These are phyloP conservation scores for Vaccinium darrowii DNA, from an alignment of 148 eudicot genomes.

Conservation along the genomic window DNA sequence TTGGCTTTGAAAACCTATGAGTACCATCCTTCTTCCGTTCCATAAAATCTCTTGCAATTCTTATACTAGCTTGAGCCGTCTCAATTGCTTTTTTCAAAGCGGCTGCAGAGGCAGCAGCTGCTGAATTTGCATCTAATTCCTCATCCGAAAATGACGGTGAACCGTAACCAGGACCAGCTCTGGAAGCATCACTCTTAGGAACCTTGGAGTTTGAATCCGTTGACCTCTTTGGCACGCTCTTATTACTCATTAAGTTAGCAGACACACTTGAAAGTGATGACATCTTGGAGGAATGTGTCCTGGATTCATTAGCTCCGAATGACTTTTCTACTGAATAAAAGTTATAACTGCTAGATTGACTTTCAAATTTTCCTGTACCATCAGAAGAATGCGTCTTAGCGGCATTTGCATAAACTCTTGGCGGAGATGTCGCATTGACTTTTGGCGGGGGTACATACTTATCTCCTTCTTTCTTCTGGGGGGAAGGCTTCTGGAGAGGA, in stretches of 20 bases:
- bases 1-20: slow-evolving; percentile 46
- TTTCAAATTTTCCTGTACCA: slow-evolving; percentile 25
- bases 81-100: slow-evolving; percentile 77
- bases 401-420: slow-evolving; percentile 23
- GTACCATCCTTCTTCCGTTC: slow-evolving; percentile 49
- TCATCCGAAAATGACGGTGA: slow-evolving; percentile 58
- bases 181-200: slow-evolving; percentile 35
- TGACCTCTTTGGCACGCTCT: slow-evolving; percentile 35
- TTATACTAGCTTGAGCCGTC: slow-evolving; percentile 80
- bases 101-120: slow-evolving; percentile 74
- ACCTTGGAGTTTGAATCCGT: slow-evolving; percentile 32
- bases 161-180: slow-evolving; percentile 31
- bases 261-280: slow-evolving; percentile 48
- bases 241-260: slow-evolving; percentile 28
- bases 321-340: slow-evolving; percentile 44
- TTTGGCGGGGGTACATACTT: slow-evolving; percentile 21
- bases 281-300: slow-evolving; percentile 44
- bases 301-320: slow-evolving; percentile 35
- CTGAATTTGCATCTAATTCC: slow-evolving; percentile 76
- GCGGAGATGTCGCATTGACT: slow-evolving; percentile 23
- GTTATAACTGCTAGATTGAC: slow-evolving; percentile 34
- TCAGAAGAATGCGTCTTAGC: slow-evolving; percentile 25
- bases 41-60: slow-evolving; percentile 69
- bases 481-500: slow-evolving; percentile 39
- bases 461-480: slow-evolving; percentile 37